A percentile compares a stretch with the other conserved stretches of the same genome.
Evolutionary conservation across 192 early-diverging fungal species (phyloP).

Genomic region (Backusella tuberculispora): DNA sequence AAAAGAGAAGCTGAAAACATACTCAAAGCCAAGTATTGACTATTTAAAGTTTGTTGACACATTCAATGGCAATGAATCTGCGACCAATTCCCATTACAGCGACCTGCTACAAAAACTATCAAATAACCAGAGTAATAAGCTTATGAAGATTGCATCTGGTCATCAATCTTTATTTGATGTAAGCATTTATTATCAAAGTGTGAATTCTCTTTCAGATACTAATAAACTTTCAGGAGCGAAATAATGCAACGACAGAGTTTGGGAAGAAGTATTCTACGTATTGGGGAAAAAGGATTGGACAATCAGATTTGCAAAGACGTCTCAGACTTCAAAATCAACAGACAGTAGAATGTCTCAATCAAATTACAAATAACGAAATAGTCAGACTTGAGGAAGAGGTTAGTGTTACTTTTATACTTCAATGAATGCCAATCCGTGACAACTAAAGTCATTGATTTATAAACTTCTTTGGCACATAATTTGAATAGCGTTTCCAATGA

Average conservation of each 20-base stretch:
- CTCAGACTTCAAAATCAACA: slow-evolving; percentile 2
- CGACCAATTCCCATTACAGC: neutral
- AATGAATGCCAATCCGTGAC: slow-evolving; percentile 2
- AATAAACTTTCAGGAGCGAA: neutral
- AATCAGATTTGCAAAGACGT: neutral
- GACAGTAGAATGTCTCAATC: slow-evolving; percentile 6
- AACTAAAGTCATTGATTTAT: slow-evolving; percentile 12
- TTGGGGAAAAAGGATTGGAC: neutral
- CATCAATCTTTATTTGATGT: neutral
- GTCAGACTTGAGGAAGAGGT: neutral
- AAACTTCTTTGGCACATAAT: neutral
- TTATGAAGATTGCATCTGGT: neutral
- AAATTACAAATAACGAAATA: slow-evolving; percentile 12
- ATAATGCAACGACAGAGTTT: neutral
- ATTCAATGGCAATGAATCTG: no score
- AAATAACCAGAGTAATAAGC: slow-evolving; percentile 3
- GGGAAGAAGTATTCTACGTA: neutral
- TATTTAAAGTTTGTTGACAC: no score
- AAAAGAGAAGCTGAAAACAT: neutral
- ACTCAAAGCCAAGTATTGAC: no score
- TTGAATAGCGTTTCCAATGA: neutral
- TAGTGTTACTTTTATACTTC: slow-evolving; percentile 7
- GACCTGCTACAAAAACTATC: neutral
- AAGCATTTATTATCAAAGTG: slow-evolving; percentile 16
- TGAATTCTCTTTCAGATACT: neutral